Conservation (phyloP, 371 early-diverging fungal species). For the Mucor saturninus region DNA sequence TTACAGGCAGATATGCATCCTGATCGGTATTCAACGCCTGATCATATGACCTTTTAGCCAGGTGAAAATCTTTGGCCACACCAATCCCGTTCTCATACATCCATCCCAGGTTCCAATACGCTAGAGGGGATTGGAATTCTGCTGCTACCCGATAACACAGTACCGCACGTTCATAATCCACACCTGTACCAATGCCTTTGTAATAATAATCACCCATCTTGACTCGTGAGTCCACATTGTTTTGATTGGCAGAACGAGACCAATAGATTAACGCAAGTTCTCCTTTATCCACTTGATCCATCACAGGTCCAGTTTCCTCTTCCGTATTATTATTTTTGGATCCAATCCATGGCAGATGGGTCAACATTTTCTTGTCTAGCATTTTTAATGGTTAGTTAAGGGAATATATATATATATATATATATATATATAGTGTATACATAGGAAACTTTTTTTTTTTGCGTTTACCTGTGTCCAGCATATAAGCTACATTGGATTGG, state of each 20-base stretch:
- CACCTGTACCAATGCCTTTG: slow-evolving; percentile 80
- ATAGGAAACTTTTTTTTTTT: not conserved
- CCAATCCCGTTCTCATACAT: slow-evolving; percentile 97
- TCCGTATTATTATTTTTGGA: not conserved
- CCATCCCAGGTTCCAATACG: slow-evolving; percentile 97
- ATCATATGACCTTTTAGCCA: slow-evolving; percentile 95
- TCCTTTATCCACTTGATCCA: slow-evolving; percentile 26
- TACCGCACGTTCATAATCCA: slow-evolving; percentile 78
- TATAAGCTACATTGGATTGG: slow-evolving; percentile 74
- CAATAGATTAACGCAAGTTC: slow-evolving; percentile 82
- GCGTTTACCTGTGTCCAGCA: slow-evolving; percentile 66
- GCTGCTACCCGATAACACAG: slow-evolving; percentile 90
- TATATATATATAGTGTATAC: too few relatives aligned
- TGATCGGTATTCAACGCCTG: slow-evolving; percentile 72
- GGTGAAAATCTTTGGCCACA: slow-evolving; percentile 84
- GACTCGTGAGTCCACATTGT: slow-evolving; percentile 86
- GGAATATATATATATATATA: too few relatives aligned
- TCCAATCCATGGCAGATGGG: slow-evolving; percentile 18
- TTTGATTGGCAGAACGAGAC: slow-evolving; percentile 96
- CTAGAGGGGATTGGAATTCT: slow-evolving; percentile 82
- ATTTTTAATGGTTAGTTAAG: not conserved
- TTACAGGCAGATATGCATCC: slow-evolving; percentile 83
- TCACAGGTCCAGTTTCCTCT: not conserved
- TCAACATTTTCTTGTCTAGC: slow-evolving; percentile 21
- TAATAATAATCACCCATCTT: slow-evolving; percentile 95